Evolutionary conservation across 2,329 filamentous ascomycete genomes (phyloP), one percentile per base, ranked within the genome.

Genomic region (Pseudocercospora crystallina): DNA sequence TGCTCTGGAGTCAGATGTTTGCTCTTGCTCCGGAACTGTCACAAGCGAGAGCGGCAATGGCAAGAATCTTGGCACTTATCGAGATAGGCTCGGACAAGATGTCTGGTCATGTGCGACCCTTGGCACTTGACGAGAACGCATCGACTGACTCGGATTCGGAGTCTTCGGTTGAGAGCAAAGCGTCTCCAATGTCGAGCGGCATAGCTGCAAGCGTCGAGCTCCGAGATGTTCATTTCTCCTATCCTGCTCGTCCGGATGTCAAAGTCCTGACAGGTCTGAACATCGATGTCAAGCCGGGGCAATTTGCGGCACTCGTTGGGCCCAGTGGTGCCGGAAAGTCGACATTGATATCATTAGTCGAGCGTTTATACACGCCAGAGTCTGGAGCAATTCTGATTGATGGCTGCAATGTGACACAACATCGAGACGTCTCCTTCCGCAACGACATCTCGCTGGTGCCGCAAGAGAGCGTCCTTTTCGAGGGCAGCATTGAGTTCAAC

Each of bases 1-100:
- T 88, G 65, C 76, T 86, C 7, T 88, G 85, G 76, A 84, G 86
- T 11, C 83, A 89, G 61, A 82, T 90, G 68, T 90, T 90, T 64
- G 82, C 82, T 17, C 78, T 90, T 1, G 86, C 86, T 0, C 87
- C 86, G 0, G 86, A 91, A 56, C 77, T 90, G 12, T 82, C 84
- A 1, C 80, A 81, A 38, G 86, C 87, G 1, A 79, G 78, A 29
- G 74, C 76, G 1, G 83, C 86, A 2, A 80, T 82, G 9, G 78
- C 77, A 5, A 74, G 82, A 32, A 81, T 87, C 40, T 56, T 75
- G 15, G 65, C 68, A 13, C 61, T 80, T 14, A 70, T 73, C 31
- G 66, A 72, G 33, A 56, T 72, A 2, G 65, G 67, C 26, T 58
- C 47, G 43, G 54, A 50, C 42, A 49, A 43, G n/a, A 48, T 41